Evolutionary conservation across 768 basidiomycete species (phyloP).

Genomic region (Hysterangium stoloniferum): DNA sequence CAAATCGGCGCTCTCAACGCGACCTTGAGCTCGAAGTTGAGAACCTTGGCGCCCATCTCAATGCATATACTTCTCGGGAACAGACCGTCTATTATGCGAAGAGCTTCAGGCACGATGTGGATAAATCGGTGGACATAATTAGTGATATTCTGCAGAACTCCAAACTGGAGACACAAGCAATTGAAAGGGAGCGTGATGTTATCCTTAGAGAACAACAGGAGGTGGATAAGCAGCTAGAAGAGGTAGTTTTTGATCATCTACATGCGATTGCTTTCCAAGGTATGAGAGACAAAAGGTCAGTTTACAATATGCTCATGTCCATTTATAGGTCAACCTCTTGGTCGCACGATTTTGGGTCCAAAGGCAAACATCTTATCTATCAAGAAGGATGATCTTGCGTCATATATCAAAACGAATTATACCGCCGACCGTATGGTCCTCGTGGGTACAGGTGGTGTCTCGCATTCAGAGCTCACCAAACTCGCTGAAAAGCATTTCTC

Average conservation of each 20-base stretch:
- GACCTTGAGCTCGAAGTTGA: conserved; percentile 94
- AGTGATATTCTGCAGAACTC: conserved; percentile 97
- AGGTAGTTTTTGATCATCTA: conserved; percentile 97
- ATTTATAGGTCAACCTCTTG: conserved; percentile 78
- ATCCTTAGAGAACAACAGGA: conserved; percentile 97
- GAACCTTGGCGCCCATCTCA: conserved; percentile 93
- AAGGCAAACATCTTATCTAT: conserved; percentile 95
- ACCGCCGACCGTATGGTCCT: conserved; percentile 98
- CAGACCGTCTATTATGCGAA: conserved; percentile 99
- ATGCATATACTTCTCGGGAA: conserved; percentile 97
- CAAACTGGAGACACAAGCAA: conserved; percentile 77
- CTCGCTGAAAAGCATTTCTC: conserved; percentile 94
- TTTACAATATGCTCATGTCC: conserved; percentile 11
- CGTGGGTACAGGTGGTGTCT: conserved; percentile 92
- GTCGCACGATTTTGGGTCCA: conserved; percentile 95
- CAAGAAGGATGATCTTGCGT: conserved; percentile 77
- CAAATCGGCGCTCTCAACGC: conserved; percentile 79
- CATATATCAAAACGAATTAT: conserved; percentile 97
- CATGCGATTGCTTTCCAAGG: conserved; percentile 96
- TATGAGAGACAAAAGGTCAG: conserved; percentile 30
- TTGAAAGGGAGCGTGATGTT: conserved; percentile 94
- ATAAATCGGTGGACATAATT: conserved; percentile 89
- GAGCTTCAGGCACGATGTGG: conserved; percentile 93
- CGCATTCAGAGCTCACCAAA: conserved; percentile 86
- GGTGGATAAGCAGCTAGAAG: conserved; percentile 97